Conservation (phyloP, 2,329 filamentous ascomycete genomes). For the Thelonectria olida region DNA sequence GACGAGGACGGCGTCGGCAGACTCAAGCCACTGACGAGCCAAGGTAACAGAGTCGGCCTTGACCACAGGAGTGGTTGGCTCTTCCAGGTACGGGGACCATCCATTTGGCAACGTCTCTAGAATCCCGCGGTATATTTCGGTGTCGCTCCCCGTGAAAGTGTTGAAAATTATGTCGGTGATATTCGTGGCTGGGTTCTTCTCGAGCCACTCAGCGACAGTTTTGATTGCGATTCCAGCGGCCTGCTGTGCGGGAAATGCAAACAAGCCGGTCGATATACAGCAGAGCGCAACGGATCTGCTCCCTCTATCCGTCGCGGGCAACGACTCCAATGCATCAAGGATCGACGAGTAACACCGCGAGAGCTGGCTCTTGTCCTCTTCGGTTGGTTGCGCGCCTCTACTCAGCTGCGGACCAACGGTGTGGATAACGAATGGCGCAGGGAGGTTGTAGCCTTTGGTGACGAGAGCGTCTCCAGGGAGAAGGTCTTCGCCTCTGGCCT, state of each 20-base stretch:
- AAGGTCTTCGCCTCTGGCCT: not conserved
- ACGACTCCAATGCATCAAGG: slow-evolving; percentile 13
- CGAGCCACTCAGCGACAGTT: slow-evolving; percentile 19
- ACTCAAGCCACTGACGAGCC: slow-evolving; percentile 24
- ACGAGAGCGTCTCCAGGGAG: slow-evolving; percentile 23
- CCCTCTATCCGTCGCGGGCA: not conserved
- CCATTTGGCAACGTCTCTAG: not conserved
- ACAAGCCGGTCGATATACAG: slow-evolving; percentile 34
- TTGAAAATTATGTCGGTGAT: slow-evolving; percentile 35
- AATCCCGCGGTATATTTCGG: slow-evolving; percentile 17
- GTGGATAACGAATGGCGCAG: slow-evolving; percentile 25
- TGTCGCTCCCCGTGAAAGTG: slow-evolving; percentile 30
- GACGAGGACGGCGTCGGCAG: slow-evolving; percentile 32
- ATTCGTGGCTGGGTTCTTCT: slow-evolving; percentile 10
- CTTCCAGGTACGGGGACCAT: not conserved
- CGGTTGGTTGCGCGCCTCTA: slow-evolving; percentile 5
- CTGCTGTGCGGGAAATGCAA: slow-evolving; percentile 30
- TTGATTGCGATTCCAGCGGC: slow-evolving; percentile 29
- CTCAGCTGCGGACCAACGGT: slow-evolving; percentile 29
- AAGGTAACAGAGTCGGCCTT: not conserved
- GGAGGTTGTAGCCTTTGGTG: slow-evolving; percentile 20
- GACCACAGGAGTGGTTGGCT: not conserved
- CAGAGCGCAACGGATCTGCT: slow-evolving; percentile 31
- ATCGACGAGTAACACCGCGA: slow-evolving; percentile 25
- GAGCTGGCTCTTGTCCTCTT: slow-evolving; percentile 2